These are phyloP conservation scores for Phytophthora cactorum DNA, from an alignment of 352 stramenopile genomes.

Conservation along the genomic window DNA sequence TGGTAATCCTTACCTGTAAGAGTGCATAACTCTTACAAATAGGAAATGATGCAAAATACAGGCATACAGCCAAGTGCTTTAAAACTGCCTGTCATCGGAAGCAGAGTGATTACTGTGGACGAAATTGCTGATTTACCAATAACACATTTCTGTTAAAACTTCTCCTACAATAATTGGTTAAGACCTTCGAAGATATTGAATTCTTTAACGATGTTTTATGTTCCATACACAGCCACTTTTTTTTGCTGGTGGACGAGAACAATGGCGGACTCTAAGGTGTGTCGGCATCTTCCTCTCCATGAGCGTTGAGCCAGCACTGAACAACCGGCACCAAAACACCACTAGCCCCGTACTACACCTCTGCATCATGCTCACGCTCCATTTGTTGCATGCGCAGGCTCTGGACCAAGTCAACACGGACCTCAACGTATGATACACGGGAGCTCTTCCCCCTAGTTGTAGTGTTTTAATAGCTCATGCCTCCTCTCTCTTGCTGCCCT, in stretches of 20 bases:
- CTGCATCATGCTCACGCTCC: background rate
- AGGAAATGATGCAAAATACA: slow-evolving; percentile 83
- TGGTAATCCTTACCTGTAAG: slow-evolving; percentile 85
- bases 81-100: slow-evolving; percentile 74
- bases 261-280: slow-evolving; percentile 28
- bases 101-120: slow-evolving; percentile 78
- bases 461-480: background rate
- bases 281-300: background rate
- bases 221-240: slow-evolving; percentile 5
- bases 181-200: too few species aligned
- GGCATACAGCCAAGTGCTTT: slow-evolving; percentile 81
- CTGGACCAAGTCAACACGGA: slow-evolving; percentile 43
- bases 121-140: slow-evolving; percentile 62
- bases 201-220: background rate
- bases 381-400: slow-evolving; percentile 4
- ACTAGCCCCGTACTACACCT: background rate
- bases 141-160: background rate
- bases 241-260: slow-evolving; percentile 21
- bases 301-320: background rate
- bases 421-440: slow-evolving; percentile 36
- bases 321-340: background rate
- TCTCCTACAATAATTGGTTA: too few species aligned
- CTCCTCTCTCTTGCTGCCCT: slow-evolving; percentile 3
- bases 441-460: background rate
- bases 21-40: slow-evolving; percentile 64